phyloP scores from a whole-genome alignment of 331 rosid genomes.

The Stylosanthes scabra region DNA sequence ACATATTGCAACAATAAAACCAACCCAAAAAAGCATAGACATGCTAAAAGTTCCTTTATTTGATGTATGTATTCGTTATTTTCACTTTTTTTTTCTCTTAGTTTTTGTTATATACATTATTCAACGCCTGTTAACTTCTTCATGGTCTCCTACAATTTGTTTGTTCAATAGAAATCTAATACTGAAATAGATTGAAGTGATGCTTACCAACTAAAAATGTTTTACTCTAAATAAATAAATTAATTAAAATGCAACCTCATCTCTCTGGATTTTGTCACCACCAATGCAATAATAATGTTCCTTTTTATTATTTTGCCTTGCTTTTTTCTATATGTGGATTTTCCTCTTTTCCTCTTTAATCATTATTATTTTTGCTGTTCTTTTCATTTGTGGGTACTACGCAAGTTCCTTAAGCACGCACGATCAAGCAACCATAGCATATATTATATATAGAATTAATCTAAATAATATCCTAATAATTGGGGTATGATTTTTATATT shows the following conservation, averaged over 20 bases:
- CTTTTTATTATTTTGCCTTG: conserved; percentile 17
- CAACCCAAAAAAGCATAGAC: too few relatives aligned
- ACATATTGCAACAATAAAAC: too few relatives aligned
- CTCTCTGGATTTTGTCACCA: conserved; percentile 27
- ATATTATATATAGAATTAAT: conserved; percentile 6
- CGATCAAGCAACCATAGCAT: conserved; percentile 22
- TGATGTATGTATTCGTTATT: too few relatives aligned
- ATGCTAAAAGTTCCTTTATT: too few relatives aligned
- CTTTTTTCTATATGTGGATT: neutral
- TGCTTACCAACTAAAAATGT: conserved; percentile 4
- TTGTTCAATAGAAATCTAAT: conserved; percentile 22
- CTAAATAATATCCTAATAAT: conserved; percentile 33
- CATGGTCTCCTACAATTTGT: conserved; percentile 6
- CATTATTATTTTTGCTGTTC: neutral
- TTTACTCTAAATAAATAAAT: conserved; percentile 1
- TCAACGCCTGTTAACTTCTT: too few relatives aligned
- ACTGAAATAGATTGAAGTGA: conserved; percentile 8
- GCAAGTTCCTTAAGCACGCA: conserved; percentile 18
- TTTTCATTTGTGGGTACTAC: conserved; percentile 6
- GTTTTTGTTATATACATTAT: too few relatives aligned
- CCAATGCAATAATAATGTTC: conserved; percentile 32
- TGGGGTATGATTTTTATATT: conserved; percentile 13
- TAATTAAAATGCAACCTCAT: conserved; percentile 18
- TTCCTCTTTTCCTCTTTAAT: neutral
- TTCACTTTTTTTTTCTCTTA: too few relatives aligned